A percentile compares a stretch with the other conserved stretches of the same genome.
phyloP scores from a whole-genome alignment of 805 yeast species.

The Lipomyces spencermartinsiae region DNA sequence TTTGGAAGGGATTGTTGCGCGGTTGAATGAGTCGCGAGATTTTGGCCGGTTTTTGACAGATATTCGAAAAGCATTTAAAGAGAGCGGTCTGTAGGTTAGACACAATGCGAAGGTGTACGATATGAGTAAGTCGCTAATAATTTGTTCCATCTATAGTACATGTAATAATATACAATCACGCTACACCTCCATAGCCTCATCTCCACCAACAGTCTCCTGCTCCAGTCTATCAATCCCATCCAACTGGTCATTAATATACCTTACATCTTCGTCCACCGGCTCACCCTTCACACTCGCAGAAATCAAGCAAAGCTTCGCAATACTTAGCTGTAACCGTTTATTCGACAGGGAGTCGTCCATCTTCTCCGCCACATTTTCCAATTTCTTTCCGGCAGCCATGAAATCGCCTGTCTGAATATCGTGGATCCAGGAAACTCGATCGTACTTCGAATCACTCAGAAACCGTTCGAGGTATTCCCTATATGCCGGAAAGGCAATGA shows the following conservation, averaged over 20 bases:
- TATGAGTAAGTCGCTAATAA: neutral
- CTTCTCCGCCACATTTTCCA: constrained; percentile 53
- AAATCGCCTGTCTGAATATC: constrained; percentile 61
- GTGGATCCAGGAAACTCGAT: constrained; percentile 72
- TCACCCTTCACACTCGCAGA: constrained; percentile 46
- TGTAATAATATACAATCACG: neutral
- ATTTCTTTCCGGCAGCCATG: constrained; percentile 55
- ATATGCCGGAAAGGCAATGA: constrained; percentile 64
- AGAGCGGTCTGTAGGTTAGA: neutral
- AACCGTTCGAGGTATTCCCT: constrained; percentile 58
- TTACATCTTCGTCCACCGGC: constrained; percentile 9
- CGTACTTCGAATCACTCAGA: constrained; percentile 50
- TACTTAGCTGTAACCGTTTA: constrained; percentile 64
- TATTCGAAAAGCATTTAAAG: constrained; percentile 42
- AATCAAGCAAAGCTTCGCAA: constrained; percentile 72
- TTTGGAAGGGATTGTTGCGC: constrained; percentile 34
- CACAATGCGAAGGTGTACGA: neutral
- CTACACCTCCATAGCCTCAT: neutral
- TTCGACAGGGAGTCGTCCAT: constrained; percentile 53
- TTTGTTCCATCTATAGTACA: neutral
- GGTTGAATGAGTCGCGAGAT: constrained; percentile 41
- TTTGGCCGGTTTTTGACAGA: constrained; percentile 43
- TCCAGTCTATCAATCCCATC: neutral
- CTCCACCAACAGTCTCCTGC: neutral
- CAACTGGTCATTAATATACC: constrained; percentile 7